Evolutionary conservation across 2,329 filamentous ascomycete species (phyloP), one percentile per base, ranked within the genome.

Genomic region (Ceratocystis diversiconidia): DNA sequence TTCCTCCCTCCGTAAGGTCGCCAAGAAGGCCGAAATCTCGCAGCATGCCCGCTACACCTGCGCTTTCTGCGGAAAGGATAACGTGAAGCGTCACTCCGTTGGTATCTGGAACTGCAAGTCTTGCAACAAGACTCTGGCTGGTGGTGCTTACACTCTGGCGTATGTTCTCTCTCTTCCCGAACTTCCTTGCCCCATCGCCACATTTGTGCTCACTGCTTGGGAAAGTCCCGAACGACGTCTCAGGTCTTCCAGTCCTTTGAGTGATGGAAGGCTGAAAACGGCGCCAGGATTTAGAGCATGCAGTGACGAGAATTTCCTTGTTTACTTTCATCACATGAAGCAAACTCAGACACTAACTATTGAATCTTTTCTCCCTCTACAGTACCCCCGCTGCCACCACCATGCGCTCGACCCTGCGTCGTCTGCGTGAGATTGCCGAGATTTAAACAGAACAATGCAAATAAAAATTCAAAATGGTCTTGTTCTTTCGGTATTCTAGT

Each of bases 21-120:
- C 78, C 77, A 97, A 97, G 90, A 96, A 96, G 89, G 96, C 96
- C 88, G 94, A 97, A 88, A 89, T 97, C 79, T 89, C 90, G 75
- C 94, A 97, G 81, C 94, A 99, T 85, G 90, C 91, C 82, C 88
- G 88, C 79, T 97, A 96, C 77, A 86, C 87, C 77, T 97, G 92
- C 87, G 92, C 92, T 72, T 99, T 97, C 89, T 96, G 91, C 85
- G 92, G 92, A 77, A 97, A 97, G 88, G 87, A 86, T 78, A 89
- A 87, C 74, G 91, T 96, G 76, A 91, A 91, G 84, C 87, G 92
- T 76, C 83, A 90, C 76, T 86, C 90, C 70, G 89, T 92, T 73
- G 92, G 92, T 75, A 96, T 96, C 85, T 96, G 92, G 92, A 85
- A 92, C 79, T 99, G 94, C 89, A 88, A 85, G 79, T 84, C 87